Conservation (phyloP, 202 grass and related monocot species). For the Carex arenaria region DNA sequence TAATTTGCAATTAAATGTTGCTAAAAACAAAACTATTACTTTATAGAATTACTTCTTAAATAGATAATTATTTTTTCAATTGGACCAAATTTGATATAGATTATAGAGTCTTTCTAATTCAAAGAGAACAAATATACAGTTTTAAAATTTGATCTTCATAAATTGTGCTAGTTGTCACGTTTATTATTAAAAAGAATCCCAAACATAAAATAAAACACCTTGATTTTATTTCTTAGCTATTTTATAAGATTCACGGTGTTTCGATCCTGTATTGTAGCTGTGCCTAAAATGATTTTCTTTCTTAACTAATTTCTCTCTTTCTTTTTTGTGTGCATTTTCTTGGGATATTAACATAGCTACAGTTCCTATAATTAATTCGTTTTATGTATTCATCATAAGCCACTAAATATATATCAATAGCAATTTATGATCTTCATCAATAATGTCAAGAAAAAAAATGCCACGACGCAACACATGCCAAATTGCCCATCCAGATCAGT, state of each 20-base stretch:
- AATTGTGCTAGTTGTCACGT: no score
- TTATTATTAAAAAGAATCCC: no score
- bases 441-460: not conserved
- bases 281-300: not conserved
- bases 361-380: not conserved
- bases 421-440: not conserved
- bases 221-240: not conserved
- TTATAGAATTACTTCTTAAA: not conserved
- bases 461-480: constrained; percentile 1
- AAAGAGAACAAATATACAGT: not conserved
- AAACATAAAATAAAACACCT: not conserved
- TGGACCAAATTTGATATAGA: not conserved
- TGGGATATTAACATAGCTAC: not conserved
- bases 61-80: not conserved
- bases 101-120: not conserved
- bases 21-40: not conserved
- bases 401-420: not conserved
- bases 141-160: not conserved
- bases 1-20: not conserved
- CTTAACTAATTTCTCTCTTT: no score
- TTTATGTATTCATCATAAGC: not conserved
- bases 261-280: not conserved
- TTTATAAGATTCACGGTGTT: not conserved
- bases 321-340: no score
- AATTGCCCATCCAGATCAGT: constrained; percentile 5